Evolutionary conservation across 176 grass and related monocot species (phyloP), one percentile per base, ranked within the genome.

Genomic region (Musa itinerans): DNA sequence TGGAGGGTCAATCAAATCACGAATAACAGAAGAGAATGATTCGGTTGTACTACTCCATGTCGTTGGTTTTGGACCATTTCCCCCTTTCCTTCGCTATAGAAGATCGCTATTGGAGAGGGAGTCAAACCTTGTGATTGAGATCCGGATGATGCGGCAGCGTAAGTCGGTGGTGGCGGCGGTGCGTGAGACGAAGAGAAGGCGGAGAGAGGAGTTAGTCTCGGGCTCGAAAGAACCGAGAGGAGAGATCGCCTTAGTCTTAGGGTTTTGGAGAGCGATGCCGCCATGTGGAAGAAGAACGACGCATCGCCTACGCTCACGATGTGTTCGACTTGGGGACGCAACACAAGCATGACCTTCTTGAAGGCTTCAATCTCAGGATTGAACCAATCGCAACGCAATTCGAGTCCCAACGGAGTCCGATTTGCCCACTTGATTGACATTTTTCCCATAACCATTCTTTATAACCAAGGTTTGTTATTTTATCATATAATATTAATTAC

Each of bases 31-130:
- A 43, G 34, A 43, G 34, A 43, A 43, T 43, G 4, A 43, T 43
- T 43, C 34, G 4, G 34, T 43, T 43, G 34, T 43, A 43, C 34
- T 43, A 43, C 34, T 43, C 4, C 34, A 6, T 6, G 34, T 6
- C 4, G 34, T 43, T 43, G 55, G 89, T 73, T 67, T 99, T 99
- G 29, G 91, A 86, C 79, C 83, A 91, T 81, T 72, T 69, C 8
- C 91, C 78, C 9, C 83, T 87, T 75, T 92, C 81, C 54, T 84
- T 92, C 78, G 83, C 89, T 89, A 83, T 13, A 55, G 16, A 50
- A 22, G 71, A n/a, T 61, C 1, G 25, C 16, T 13, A 4, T 25
- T 10, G 11, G n/a, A 22, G 12, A 58, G 49, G n/a, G 55, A 51
- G 19, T 15, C 63, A 11, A 78, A 74, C 71, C 61, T 74, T 53